These are phyloP conservation scores for Colletotrichum ledebouriae DNA, from an alignment of 2,329 filamentous ascomycete genomes.

Conservation along the genomic window DNA sequence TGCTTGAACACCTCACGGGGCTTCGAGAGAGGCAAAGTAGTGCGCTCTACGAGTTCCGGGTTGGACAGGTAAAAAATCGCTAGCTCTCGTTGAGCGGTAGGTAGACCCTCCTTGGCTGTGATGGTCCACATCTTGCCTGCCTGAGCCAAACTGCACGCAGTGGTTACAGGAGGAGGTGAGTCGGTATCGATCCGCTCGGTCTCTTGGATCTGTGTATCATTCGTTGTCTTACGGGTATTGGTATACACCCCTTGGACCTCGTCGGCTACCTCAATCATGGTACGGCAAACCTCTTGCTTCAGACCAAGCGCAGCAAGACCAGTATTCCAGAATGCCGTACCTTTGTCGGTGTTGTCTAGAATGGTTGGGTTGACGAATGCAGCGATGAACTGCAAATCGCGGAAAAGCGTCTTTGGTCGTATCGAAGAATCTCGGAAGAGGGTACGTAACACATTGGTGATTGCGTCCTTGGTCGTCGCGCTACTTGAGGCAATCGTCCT, in stretches of 20 bases:
- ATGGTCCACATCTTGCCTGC: constrained; percentile 92
- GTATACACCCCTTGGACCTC: constrained; percentile 73
- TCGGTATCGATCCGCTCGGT: constrained; percentile 42
- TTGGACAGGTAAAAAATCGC: constrained; percentile 94
- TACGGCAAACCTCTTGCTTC: constrained; percentile 88
- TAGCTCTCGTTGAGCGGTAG: constrained; percentile 91
- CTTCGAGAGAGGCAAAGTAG: constrained; percentile 85
- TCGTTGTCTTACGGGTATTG: constrained; percentile 66
- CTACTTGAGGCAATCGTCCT: constrained; percentile 64
- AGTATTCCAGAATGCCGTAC: constrained; percentile 91
- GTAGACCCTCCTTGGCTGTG: constrained; percentile 90
- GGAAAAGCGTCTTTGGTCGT: constrained; percentile 84
- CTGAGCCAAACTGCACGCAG: constrained; percentile 80
- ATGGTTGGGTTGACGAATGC: constrained; percentile 73
- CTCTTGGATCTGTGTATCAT: constrained; percentile 48
- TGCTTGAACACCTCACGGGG: constrained; percentile 92
- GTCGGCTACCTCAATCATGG: constrained; percentile 76
- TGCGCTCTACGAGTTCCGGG: constrained; percentile 84
- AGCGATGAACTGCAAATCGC: constrained; percentile 82
- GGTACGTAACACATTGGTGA: constrained; percentile 75
- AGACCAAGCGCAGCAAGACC: constrained; percentile 88
- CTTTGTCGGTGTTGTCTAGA: constrained; percentile 72
- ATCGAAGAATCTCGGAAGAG: constrained; percentile 77
- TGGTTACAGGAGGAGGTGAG: constrained; percentile 63
- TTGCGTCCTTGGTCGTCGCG: constrained; percentile 71